phyloP scores from a whole-genome alignment of 257 asterid species.

The Osmanthus fragrans region DNA sequence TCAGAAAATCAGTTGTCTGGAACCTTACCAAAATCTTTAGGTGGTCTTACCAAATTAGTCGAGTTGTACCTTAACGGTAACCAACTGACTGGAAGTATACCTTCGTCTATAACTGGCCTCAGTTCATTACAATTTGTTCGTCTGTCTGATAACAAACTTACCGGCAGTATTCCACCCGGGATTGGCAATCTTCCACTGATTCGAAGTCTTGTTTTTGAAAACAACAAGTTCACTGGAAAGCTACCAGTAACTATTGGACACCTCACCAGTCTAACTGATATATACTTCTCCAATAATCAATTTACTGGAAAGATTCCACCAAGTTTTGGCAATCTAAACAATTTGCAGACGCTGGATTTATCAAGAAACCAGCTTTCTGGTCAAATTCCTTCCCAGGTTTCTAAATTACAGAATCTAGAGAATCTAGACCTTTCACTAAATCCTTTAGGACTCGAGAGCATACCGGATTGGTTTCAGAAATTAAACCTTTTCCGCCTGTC shows the following conservation, averaged over 20 bases:
- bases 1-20: constrained; percentile 48
- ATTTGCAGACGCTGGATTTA: constrained; percentile 41
- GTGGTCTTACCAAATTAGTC: constrained; percentile 33
- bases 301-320: constrained; percentile 56
- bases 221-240: constrained; percentile 56
- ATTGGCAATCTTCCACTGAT: constrained; percentile 40
- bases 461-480: constrained; percentile 51
- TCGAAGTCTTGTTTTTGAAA: constrained; percentile 44
- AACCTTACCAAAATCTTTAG: constrained; percentile 50
- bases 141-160: constrained; percentile 48
- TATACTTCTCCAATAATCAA: constrained; percentile 56
- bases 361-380: constrained; percentile 54
- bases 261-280: constrained; percentile 34
- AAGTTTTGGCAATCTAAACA: constrained; percentile 48
- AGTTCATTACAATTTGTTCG: constrained; percentile 36
- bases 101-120: constrained; percentile 50
- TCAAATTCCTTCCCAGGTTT: constrained; percentile 44
- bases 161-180: constrained; percentile 55
- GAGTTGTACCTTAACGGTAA: constrained; percentile 38
- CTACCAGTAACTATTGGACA: constrained; percentile 57
- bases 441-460: constrained; percentile 41
- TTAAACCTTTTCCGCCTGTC: constrained; percentile 37
- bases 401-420: constrained; percentile 36
- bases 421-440: constrained; percentile 56
- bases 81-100: constrained; percentile 51